Evolutionary conservation across 805 yeast species (phyloP).

Genomic region (Tetrapisispora taiwanensis): DNA sequence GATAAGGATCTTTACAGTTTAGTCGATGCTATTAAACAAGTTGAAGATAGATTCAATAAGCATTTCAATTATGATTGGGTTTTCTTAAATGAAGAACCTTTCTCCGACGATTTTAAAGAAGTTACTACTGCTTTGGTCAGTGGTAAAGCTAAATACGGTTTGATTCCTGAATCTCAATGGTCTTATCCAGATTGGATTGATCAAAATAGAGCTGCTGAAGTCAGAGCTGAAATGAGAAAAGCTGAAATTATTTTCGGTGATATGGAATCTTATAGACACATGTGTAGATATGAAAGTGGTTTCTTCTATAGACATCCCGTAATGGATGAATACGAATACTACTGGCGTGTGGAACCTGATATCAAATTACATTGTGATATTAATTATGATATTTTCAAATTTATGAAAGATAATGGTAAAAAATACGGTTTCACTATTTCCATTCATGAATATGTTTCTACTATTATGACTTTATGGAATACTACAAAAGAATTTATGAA

Average conservation of each 20-base stretch:
- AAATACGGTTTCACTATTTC: slow-evolving; percentile 72
- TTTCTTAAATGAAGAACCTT: slow-evolving; percentile 79
- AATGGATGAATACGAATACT: slow-evolving; percentile 70
- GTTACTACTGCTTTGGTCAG: slow-evolving; percentile 59
- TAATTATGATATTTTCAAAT: slow-evolving; percentile 70
- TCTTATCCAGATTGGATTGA: slow-evolving; percentile 79
- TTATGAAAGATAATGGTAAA: slow-evolving; percentile 67
- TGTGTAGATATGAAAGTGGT: slow-evolving; percentile 89
- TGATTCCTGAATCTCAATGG: slow-evolving; percentile 82
- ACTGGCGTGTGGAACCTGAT: slow-evolving; percentile 94
- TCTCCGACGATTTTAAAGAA: slow-evolving; percentile 68
- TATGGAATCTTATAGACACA: slow-evolving; percentile 66
- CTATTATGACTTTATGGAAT: slow-evolving; percentile 73
- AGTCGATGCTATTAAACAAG: slow-evolving; percentile 54
- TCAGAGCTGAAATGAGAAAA: slow-evolving; percentile 42
- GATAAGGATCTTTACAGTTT: slow-evolving; percentile 59
- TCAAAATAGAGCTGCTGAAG: slow-evolving; percentile 49
- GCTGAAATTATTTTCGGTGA: slow-evolving; percentile 53
- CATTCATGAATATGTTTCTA: slow-evolving; percentile 56
- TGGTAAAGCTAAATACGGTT: slow-evolving; percentile 70
- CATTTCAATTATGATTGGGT: slow-evolving; percentile 89
- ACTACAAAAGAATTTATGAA: slow-evolving; percentile 55
- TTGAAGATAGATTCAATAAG: slow-evolving; percentile 83
- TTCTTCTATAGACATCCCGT: slow-evolving; percentile 74
- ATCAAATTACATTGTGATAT: slow-evolving; percentile 74